Conservation (phyloP, 805 yeast genomes). For the Candida odintsovae region DNA sequence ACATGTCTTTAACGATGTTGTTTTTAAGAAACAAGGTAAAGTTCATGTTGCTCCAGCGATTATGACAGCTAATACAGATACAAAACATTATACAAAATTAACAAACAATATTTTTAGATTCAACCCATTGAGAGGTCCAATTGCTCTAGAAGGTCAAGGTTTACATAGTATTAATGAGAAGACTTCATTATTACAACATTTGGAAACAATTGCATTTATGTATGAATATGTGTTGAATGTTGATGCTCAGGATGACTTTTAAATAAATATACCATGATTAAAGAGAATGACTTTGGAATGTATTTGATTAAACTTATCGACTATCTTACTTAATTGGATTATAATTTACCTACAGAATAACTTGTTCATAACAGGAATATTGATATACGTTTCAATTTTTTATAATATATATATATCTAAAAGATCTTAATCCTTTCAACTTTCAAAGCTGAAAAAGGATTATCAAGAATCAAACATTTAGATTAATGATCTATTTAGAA, state of each 20-base stretch:
- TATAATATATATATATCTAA: too few relatives aligned
- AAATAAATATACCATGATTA: not conserved
- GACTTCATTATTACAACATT: conserved; percentile 42
- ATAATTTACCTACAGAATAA: too few relatives aligned
- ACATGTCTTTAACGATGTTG: conserved; percentile 46
- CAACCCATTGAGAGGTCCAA: conserved; percentile 18
- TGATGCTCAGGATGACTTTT: conserved; percentile 19
- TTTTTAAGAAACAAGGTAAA: conserved; percentile 40
- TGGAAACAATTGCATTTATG: conserved; percentile 45
- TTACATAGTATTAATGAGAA: conserved; percentile 57
- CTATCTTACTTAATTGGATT: too few relatives aligned
- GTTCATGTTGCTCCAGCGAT: conserved; percentile 38
- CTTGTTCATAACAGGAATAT: not conserved
- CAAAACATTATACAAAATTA: conserved; percentile 57
- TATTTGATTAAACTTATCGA: too few relatives aligned
- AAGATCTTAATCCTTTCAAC: not conserved
- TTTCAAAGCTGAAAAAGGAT: not conserved
- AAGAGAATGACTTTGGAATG: too few relatives aligned
- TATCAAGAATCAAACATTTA: too few relatives aligned
- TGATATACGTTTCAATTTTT: not conserved
- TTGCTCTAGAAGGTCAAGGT: conserved; percentile 13
- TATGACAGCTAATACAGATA: conserved; percentile 70
- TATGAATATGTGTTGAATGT: conserved; percentile 43
- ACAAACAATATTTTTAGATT: conserved; percentile 56
- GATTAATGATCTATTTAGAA: conserved; percentile 37